Conservation (phyloP, 495 filamentous ascomycete genomes). For the Penicilliopsis zonata region DNA sequence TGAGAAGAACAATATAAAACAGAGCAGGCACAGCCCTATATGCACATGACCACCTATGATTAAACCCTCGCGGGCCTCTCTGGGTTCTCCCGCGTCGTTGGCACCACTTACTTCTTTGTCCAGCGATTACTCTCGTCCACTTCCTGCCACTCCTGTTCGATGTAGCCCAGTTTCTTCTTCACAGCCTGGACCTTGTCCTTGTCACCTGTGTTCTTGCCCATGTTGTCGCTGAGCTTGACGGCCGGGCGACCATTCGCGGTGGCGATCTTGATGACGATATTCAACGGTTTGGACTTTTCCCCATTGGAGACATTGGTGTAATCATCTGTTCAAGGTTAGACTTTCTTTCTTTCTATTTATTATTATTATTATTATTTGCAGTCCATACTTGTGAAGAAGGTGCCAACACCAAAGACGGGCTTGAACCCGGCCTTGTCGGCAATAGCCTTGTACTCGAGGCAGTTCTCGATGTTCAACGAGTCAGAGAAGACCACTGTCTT, state of each 20-base stretch:
- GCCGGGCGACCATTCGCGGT: constrained; percentile 72
- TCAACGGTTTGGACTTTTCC: constrained; percentile 82
- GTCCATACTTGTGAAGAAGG: constrained; percentile 72
- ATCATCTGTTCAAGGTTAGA: constrained; percentile 46
- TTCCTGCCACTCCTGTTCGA: constrained; percentile 68
- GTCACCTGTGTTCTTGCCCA: constrained; percentile 93
- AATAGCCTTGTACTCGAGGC: constrained; percentile 74
- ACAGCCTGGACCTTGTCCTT: constrained; percentile 64
- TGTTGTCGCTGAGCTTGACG: constrained; percentile 93
- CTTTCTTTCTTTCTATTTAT: no score
- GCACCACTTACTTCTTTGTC: no score
- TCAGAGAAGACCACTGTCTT: constrained; percentile 98
- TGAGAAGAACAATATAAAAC: no score
- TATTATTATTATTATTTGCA: constrained; percentile 1
- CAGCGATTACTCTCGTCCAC: constrained; percentile 80
- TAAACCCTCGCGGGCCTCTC: no score
- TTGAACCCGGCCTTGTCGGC: constrained; percentile 71
- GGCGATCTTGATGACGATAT: constrained; percentile 94
- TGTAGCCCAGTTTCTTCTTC: constrained; percentile 74
- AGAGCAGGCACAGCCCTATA: no score
- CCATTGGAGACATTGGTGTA: constrained; percentile 54
- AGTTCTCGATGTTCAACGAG: constrained; percentile 81
- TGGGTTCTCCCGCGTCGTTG: no score
- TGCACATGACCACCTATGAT: no score
- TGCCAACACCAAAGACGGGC: constrained; percentile 85